Conservation (phyloP, 2,329 filamentous ascomycete species). For the Xylariaceae sp. region DNA sequence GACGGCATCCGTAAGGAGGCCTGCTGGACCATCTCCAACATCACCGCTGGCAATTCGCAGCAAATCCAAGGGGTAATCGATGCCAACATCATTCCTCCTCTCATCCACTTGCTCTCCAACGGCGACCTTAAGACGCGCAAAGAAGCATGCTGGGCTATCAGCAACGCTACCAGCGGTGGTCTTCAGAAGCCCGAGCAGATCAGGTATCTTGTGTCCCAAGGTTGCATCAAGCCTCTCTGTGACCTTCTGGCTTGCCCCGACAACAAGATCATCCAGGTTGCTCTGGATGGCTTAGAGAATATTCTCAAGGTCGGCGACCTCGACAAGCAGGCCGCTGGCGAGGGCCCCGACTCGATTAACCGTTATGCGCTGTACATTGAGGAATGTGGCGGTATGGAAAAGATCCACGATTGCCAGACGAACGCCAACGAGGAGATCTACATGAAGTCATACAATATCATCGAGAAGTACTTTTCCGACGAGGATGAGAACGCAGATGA, state of each 20-base stretch:
- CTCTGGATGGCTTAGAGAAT: slow-evolving; percentile 95
- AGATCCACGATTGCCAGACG: slow-evolving; percentile 99
- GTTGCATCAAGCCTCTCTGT: slow-evolving; percentile 95
- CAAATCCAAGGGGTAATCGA: slow-evolving; percentile 98
- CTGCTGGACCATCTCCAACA: slow-evolving; percentile 99
- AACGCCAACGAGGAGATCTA: slow-evolving; percentile 99
- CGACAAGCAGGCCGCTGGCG: slow-evolving; percentile 85
- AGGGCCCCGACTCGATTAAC: slow-evolving; percentile 78
- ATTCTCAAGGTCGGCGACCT: slow-evolving; percentile 99
- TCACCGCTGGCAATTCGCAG: slow-evolving; percentile 94
- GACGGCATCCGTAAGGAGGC: slow-evolving; percentile 99
- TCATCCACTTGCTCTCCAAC: slow-evolving; percentile 94
- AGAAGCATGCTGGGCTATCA: slow-evolving; percentile 99
- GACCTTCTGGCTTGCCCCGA: slow-evolving; percentile 94
- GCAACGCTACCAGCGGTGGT: slow-evolving; percentile 94
- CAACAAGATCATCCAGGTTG: slow-evolving; percentile 99
- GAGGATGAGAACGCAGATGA: slow-evolving; percentile 93
- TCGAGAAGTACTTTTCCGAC: slow-evolving; percentile 99
- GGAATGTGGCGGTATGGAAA: slow-evolving; percentile 98
- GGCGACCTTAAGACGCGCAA: slow-evolving; percentile 99
- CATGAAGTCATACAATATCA: slow-evolving; percentile 99
- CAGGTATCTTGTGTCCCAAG: slow-evolving; percentile 85
- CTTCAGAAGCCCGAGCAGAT: slow-evolving; percentile 99
- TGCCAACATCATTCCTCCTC: slow-evolving; percentile 90
- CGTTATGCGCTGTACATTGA: slow-evolving; percentile 97